A percentile compares a stretch with the other conserved stretches of the same genome.
phyloP scores from a whole-genome alignment of 805 yeast species.

The Candida jianshihensis region DNA sequence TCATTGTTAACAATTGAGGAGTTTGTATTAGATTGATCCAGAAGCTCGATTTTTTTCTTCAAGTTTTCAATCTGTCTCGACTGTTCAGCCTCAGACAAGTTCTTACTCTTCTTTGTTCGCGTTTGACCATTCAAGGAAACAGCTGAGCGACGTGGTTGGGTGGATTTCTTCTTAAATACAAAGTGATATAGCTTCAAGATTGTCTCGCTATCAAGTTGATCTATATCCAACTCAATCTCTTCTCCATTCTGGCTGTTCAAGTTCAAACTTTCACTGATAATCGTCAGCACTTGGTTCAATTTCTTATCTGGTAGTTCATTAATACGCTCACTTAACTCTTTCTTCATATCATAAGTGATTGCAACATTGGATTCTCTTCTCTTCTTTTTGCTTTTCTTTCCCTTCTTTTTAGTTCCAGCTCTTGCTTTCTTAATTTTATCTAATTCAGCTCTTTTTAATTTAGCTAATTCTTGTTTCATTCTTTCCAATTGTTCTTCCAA shows the following conservation, averaged over 20 bases:
- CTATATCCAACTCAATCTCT: slow-evolving; percentile 95
- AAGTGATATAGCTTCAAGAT: slow-evolving; percentile 77
- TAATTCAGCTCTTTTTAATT: slow-evolving; percentile 71
- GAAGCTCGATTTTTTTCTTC: slow-evolving; percentile 68
- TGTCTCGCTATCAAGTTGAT: slow-evolving; percentile 79
- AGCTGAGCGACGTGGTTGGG: slow-evolving; percentile 5
- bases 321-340: slow-evolving; percentile 82
- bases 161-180: slow-evolving; percentile 46
- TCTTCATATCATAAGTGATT: slow-evolving; percentile 94
- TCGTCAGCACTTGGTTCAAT: slow-evolving; percentile 74
- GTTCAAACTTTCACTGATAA: slow-evolving; percentile 73
- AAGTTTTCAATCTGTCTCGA: slow-evolving; percentile 60
- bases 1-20: slow-evolving; percentile 19
- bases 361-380: slow-evolving; percentile 22
- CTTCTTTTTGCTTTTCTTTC: slow-evolving; percentile 28
- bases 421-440: slow-evolving; percentile 61
- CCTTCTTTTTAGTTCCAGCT: slow-evolving; percentile 35
- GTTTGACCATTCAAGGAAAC: slow-evolving; percentile 4
- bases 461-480: slow-evolving; percentile 79
- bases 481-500: slow-evolving; percentile 80
- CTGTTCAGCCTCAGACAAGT: slow-evolving; percentile 60
- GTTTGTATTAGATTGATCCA: slow-evolving; percentile 32
- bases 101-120: slow-evolving; percentile 42
- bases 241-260: slow-evolving; percentile 58
- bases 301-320: slow-evolving; percentile 71